phyloP scores from a whole-genome alignment of 208 protist genomes.

The Acanthamoeba lenticulata region DNA sequence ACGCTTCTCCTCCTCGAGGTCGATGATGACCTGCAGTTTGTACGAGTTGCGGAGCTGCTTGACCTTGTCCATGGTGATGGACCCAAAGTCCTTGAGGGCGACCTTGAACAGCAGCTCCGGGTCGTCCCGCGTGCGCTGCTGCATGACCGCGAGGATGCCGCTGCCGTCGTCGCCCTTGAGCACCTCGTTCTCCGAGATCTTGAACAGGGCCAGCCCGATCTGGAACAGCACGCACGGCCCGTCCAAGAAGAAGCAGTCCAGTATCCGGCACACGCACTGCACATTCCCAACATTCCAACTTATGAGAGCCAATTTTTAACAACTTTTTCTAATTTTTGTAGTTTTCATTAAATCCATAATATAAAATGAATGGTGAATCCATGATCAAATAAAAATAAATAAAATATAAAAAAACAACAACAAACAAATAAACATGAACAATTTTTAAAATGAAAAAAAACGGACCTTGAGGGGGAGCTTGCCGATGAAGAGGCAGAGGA shows the following conservation, averaged over 20 bases:
- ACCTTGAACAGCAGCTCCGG: conserved; percentile 38
- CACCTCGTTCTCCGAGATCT: conserved; percentile 50
- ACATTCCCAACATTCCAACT: not conserved
- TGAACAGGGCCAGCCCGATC: conserved; percentile 51
- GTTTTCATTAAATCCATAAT: too few species aligned
- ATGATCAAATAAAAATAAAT: not conserved
- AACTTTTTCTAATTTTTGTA: too few species aligned
- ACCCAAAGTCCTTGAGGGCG: not conserved
- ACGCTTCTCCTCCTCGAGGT: conserved; percentile 43
- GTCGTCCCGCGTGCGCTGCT: not conserved
- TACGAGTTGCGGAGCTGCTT: conserved; percentile 58
- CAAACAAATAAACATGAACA: too few species aligned
- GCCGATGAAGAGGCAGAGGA: conserved; percentile 66
- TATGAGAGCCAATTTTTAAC: not conserved
- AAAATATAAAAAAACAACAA: not conserved
- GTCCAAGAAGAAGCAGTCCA: conserved; percentile 60
- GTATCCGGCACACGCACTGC: conserved; percentile 34
- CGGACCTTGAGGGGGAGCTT: conserved; percentile 47
- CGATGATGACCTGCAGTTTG: conserved; percentile 55
- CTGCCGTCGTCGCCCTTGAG: conserved; percentile 8
- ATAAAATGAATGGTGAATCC: not conserved
- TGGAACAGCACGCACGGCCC: conserved; percentile 63
- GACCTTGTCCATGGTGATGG: conserved; percentile 52
- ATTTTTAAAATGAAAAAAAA: too few species aligned
- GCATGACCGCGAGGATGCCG: not conserved